A percentile compares a stretch with the other conserved stretches of the same genome.
phyloP scores from a whole-genome alignment of 2,329 filamentous ascomycete species.

The Trichoderma polysporum region DNA sequence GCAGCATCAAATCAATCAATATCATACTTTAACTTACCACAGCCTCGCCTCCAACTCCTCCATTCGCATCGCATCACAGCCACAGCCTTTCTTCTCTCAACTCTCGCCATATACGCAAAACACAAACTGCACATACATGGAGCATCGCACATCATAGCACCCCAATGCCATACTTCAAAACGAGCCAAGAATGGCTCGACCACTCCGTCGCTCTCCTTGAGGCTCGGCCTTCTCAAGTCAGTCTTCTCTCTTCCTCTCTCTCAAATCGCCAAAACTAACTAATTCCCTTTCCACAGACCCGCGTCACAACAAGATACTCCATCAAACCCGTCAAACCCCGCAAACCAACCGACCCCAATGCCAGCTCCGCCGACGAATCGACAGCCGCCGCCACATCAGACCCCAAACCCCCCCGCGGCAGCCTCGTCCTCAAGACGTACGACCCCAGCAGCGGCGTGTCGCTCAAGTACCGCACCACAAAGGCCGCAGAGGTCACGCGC shows the following conservation, averaged over 20 bases:
- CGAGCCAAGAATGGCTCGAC: conserved; percentile 86
- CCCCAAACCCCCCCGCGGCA: conserved; percentile 59
- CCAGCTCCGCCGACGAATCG: conserved; percentile 24
- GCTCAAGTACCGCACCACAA: conserved; percentile 88
- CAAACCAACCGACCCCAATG: conserved; percentile 19
- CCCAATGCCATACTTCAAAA: conserved; percentile 76
- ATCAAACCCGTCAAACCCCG: conserved; percentile 50
- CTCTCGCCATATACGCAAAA: not conserved
- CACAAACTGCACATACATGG: conserved; percentile 1
- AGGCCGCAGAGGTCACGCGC: conserved; percentile 84
- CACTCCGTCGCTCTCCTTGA: conserved; percentile 83
- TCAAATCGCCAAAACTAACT: not conserved
- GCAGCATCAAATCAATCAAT: not conserved
- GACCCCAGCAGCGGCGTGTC: conserved; percentile 78
- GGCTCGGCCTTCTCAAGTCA: conserved; percentile 78
- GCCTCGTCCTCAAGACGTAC: conserved; percentile 83
- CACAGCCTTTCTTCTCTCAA: not conserved
- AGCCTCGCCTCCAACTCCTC: not conserved
- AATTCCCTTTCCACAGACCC: conserved; percentile 58
- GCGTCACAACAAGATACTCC: conserved; percentile 90
- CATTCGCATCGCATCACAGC: not conserved
- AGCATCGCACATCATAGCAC: conserved; percentile 6
- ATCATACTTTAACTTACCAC: not conserved
- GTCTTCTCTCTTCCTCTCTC: not conserved
- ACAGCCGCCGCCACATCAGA: conserved; percentile 27